Conservation (phyloP, 1,284 basidiomycete genomes). For the Pascua guehoae region DNA sequence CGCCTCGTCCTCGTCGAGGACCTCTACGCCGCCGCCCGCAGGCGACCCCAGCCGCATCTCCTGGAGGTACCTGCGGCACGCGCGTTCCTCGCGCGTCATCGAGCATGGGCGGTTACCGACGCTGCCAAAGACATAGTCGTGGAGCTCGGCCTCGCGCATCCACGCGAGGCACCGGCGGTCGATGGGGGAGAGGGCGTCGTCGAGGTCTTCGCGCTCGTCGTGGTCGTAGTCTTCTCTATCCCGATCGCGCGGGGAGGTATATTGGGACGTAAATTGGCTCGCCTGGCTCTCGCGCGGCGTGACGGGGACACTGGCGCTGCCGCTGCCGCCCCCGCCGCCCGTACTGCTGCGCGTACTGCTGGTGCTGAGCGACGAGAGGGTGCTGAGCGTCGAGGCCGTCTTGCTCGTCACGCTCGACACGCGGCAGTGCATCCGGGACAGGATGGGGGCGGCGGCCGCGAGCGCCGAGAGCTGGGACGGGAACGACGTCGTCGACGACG, state of each 20-base stretch:
- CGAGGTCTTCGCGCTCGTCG: neutral
- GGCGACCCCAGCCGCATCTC: no score
- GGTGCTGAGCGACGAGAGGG: neutral
- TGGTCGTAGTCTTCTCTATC: neutral
- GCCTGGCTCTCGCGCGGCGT: no score
- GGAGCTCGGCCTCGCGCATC: conserved; percentile 19
- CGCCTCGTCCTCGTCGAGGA: conserved; percentile 8
- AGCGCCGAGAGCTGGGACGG: neutral
- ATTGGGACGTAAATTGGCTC: neutral
- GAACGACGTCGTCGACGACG: neutral
- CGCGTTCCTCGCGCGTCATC: conserved; percentile 3
- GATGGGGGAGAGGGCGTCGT: conserved; percentile 1
- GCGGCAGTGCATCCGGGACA: no score
- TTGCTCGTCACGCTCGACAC: no score
- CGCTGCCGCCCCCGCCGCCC: no score
- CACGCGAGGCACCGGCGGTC: conserved; percentile 16
- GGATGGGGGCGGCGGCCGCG: neutral
- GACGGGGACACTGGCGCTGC: neutral
- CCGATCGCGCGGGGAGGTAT: neutral
- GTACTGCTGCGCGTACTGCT: neutral
- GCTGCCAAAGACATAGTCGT: conserved; percentile 12
- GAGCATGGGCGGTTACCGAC: neutral
- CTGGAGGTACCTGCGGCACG: neutral
- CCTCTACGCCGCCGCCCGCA: neutral
- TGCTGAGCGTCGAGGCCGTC: neutral